Evolutionary conservation across 1,284 basidiomycete genomes (phyloP).

Genomic region (Cutaneotrichosporon cyanovorans): DNA sequence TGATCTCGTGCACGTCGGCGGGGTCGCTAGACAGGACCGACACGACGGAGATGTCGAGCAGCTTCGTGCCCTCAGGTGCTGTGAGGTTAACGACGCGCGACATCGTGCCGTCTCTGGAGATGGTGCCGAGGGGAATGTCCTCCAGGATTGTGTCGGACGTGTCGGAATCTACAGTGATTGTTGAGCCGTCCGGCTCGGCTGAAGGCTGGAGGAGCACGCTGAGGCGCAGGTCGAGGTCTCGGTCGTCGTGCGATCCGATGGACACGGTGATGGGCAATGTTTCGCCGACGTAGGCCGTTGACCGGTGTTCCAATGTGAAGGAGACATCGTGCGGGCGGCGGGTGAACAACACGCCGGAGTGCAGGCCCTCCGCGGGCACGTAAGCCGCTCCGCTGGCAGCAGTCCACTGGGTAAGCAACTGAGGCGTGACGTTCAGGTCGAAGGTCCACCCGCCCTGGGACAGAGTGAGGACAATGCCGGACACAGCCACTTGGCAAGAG

Average conservation of each 20-base stretch:
- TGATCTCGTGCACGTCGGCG: constrained; percentile 20
- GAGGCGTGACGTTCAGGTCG: constrained; percentile 19
- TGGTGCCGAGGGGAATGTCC: constrained; percentile 21
- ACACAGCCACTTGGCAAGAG: constrained; percentile 24
- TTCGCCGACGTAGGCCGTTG: constrained; percentile 69
- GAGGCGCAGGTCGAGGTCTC: constrained; percentile 58
- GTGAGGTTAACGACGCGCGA: constrained; percentile 17
- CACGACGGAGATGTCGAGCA: constrained; percentile 26
- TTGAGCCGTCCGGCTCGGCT: constrained; percentile 60
- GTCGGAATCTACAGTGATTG: constrained; percentile 15
- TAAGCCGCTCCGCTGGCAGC: constrained; percentile 12
- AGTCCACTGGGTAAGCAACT: constrained; percentile 19
- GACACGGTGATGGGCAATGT: constrained; percentile 61
- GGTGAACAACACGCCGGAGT: constrained; percentile 51
- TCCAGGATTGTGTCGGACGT: constrained; percentile 19
- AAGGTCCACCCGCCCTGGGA: constrained; percentile 31
- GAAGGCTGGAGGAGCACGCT: constrained; percentile 71
- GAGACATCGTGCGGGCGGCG: constrained; percentile 57
- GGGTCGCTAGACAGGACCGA: constrained; percentile 10
- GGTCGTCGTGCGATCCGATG: constrained; percentile 54
- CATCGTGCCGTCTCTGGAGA: constrained; percentile 13
- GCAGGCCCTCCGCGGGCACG: constrained; percentile 7
- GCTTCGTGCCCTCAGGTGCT: constrained; percentile 14
- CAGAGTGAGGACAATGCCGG: constrained; percentile 21
- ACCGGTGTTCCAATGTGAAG: constrained; percentile 54